A percentile compares a stretch with the other conserved stretches of the same genome.
Evolutionary conservation across 768 basidiomycete genomes (phyloP).

Genomic region (Russula compacta): DNA sequence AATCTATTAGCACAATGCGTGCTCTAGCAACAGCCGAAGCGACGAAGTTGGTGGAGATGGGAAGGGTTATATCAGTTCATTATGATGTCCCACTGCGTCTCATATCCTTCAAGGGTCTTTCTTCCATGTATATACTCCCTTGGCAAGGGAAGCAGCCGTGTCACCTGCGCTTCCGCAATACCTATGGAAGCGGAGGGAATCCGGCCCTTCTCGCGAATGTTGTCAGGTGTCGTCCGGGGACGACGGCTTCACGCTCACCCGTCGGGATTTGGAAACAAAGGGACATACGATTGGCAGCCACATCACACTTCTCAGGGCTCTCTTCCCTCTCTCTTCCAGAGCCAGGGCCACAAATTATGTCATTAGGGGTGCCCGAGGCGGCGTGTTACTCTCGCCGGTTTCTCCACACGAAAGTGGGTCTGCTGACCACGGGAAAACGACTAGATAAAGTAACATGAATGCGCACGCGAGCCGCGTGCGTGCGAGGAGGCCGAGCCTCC

Average conservation of each 20-base stretch:
- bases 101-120: not conserved
- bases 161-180: conserved; percentile 3
- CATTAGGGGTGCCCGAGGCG: conserved; percentile 1
- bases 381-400: not conserved
- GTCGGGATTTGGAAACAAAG: conserved; percentile 8
- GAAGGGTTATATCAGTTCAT: not conserved
- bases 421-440: not conserved
- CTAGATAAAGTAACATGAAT: conserved; percentile 1
- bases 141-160: not conserved
- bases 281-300: conserved; percentile 14
- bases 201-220: conserved; percentile 12
- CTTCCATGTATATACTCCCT: not conserved
- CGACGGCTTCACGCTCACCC: conserved; percentile 11
- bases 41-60: not conserved
- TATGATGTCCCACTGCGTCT: not conserved
- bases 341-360: conserved; percentile 15
- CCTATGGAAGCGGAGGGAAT: conserved; percentile 7
- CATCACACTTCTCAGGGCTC: not conserved
- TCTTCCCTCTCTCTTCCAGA: not conserved
- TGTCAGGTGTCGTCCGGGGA: conserved; percentile 15
- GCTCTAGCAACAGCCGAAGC: not conserved
- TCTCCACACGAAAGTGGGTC: not conserved
- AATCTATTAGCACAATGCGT: not conserved
- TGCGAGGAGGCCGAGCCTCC: not conserved
- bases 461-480: not conserved